phyloP scores from a whole-genome alignment of 2,329 filamentous ascomycete species.

The Calonectria ilicicola region DNA sequence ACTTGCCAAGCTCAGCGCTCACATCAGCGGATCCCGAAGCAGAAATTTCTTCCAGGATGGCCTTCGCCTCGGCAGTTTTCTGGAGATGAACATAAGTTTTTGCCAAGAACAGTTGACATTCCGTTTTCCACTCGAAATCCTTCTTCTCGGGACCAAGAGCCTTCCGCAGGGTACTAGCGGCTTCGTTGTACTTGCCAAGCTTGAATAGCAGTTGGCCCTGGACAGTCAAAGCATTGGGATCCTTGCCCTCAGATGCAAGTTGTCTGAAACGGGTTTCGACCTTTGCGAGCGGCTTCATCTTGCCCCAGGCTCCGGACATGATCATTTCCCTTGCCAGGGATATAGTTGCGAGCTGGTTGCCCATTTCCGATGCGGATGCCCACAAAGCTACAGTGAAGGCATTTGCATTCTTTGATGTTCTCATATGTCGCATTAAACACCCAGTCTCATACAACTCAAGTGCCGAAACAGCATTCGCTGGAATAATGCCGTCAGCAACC shows the following conservation, averaged over 20 bases:
- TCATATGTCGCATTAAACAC: conserved; percentile 41
- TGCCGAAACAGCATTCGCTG: conserved; percentile 36
- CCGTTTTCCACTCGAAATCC: conserved; percentile 43
- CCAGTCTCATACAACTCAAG: conserved; percentile 43
- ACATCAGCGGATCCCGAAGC: conserved; percentile 39
- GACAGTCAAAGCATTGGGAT: conserved; percentile 50
- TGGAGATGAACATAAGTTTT: conserved; percentile 39
- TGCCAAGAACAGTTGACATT: conserved; percentile 43
- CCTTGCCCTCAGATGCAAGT: conserved; percentile 44
- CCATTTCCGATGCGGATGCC: conserved; percentile 46
- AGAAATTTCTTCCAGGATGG: conserved; percentile 36
- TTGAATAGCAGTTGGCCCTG: conserved; percentile 46
- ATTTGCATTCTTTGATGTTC: conserved; percentile 7
- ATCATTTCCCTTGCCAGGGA: conserved; percentile 40
- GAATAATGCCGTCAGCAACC: conserved; percentile 12
- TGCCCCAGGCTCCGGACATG: conserved; percentile 33
- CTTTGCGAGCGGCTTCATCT: conserved; percentile 24
- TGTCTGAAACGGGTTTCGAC: conserved; percentile 46
- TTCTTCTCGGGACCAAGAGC: conserved; percentile 37
- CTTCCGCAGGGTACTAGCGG: conserved; percentile 35
- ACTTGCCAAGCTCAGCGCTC: conserved; percentile 41
- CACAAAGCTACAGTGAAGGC: conserved; percentile 43
- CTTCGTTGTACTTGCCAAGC: conserved; percentile 38
- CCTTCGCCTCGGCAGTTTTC: conserved; percentile 37
- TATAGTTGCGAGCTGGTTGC: conserved; percentile 47